A percentile compares a stretch with the other conserved stretches of the same genome.
Evolutionary conservation across 306 rosid genomes (phyloP).

Genomic region (Corylus americana): DNA sequence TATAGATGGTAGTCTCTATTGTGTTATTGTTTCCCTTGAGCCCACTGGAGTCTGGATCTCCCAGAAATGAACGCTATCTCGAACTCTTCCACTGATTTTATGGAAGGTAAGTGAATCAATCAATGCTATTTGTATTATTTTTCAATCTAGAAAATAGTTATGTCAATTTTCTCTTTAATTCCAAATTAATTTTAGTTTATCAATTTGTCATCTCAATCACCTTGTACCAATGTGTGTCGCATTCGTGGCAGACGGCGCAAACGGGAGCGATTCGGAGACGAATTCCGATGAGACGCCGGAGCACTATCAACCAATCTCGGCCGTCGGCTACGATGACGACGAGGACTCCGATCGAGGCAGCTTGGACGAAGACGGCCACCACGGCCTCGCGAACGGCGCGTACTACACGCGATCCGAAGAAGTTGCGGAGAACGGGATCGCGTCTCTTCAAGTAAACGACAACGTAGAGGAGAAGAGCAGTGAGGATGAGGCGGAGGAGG

Average conservation of each 20-base stretch:
- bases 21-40: background rate
- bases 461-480: conserved; percentile 38
- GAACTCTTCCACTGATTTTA: conserved; percentile 29
- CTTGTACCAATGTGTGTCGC: conserved; percentile 3
- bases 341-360: conserved; percentile 36
- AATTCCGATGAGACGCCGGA: conserved; percentile 54
- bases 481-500: conserved; percentile 44
- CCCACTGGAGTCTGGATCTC: background rate
- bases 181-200: background rate
- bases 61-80: conserved; percentile 47
- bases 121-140: background rate
- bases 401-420: conserved; percentile 18
- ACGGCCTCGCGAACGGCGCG: conserved; percentile 43
- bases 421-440: conserved; percentile 57
- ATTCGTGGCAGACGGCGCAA: conserved; percentile 40
- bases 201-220: background rate
- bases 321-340: conserved; percentile 35
- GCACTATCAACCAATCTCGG: conserved; percentile 76
- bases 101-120: conserved; percentile 39
- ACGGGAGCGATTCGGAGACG: conserved; percentile 81
- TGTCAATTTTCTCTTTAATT: background rate
- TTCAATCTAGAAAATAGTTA: background rate
- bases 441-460: conserved; percentile 54
- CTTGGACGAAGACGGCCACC: conserved; percentile 42
- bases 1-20: background rate